Evolutionary conservation across 2,329 filamentous ascomycete species (phyloP).

Genomic region (Aspergillaceae sp.): DNA sequence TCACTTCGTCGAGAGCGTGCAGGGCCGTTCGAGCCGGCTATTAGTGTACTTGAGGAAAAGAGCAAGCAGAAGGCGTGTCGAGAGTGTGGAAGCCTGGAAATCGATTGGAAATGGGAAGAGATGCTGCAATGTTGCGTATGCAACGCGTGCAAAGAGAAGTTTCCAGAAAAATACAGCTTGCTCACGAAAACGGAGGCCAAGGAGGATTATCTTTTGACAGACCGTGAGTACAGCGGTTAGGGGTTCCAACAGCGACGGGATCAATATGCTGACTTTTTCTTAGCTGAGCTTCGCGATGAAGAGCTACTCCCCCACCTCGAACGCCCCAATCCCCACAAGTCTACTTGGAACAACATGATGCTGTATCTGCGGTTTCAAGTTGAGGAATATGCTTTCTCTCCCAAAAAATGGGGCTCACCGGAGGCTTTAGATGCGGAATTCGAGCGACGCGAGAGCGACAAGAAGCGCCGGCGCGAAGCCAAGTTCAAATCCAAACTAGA

Average conservation of each 20-base stretch:
- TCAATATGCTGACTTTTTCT: slow-evolving; percentile 2
- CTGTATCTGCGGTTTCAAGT: slow-evolving; percentile 89
- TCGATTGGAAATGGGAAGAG: slow-evolving; percentile 93
- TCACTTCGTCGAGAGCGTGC: slow-evolving; percentile 64
- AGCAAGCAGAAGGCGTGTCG: slow-evolving; percentile 64
- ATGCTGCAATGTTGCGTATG: slow-evolving; percentile 70
- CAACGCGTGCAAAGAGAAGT: slow-evolving; percentile 75
- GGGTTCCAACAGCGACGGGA: background rate
- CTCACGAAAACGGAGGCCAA: slow-evolving; percentile 94
- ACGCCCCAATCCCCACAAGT: slow-evolving; percentile 88
- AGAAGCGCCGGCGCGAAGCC: slow-evolving; percentile 77
- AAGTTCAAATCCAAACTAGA: slow-evolving; percentile 85
- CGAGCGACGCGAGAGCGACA: slow-evolving; percentile 65
- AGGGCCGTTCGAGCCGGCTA: slow-evolving; percentile 78
- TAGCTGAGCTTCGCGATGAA: slow-evolving; percentile 81
- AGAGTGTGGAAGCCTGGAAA: slow-evolving; percentile 76
- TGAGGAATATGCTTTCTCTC: slow-evolving; percentile 78
- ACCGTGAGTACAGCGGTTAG: slow-evolving; percentile 50
- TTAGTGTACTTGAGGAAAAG: slow-evolving; percentile 63
- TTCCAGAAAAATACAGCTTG: slow-evolving; percentile 85
- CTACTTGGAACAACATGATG: slow-evolving; percentile 98
- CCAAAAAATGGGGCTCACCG: slow-evolving; percentile 79
- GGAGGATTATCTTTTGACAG: slow-evolving; percentile 91
- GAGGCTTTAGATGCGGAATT: slow-evolving; percentile 86
- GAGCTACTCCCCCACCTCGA: slow-evolving; percentile 80